Evolutionary conservation across 2,329 filamentous ascomycete genomes (phyloP).

Genomic region (Trichoderma gracile): DNA sequence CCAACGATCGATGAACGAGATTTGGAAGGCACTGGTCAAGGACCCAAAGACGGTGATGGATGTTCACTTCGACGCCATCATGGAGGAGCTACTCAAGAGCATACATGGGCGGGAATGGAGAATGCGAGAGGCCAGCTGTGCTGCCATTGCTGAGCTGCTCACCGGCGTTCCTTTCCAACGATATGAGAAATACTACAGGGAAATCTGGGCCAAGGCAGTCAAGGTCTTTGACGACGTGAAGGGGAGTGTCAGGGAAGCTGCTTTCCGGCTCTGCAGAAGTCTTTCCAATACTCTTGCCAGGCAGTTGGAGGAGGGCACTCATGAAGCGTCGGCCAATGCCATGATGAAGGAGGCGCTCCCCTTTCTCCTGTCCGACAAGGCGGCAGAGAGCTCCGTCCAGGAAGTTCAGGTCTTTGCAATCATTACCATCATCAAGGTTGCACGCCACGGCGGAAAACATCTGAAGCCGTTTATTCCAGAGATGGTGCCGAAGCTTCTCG

Average conservation of each 20-base stretch:
- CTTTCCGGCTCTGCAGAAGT: constrained; percentile 77
- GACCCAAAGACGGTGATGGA: constrained; percentile 77
- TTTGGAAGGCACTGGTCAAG: constrained; percentile 95
- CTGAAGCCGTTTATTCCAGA: constrained; percentile 78
- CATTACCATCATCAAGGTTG: constrained; percentile 81
- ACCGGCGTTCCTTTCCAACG: constrained; percentile 73
- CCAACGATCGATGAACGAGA: constrained; percentile 93
- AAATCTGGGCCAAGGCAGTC: constrained; percentile 83
- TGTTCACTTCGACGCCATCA: constrained; percentile 81
- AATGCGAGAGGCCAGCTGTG: constrained; percentile 87
- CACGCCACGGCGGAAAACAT: constrained; percentile 81
- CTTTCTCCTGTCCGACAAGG: constrained; percentile 85
- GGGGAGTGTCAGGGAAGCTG: constrained; percentile 78
- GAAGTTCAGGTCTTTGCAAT: constrained; percentile 85
- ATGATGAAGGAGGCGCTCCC: constrained; percentile 88
- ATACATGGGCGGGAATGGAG: constrained; percentile 92
- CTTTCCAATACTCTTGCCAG: constrained; percentile 84
- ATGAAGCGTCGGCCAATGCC: constrained; percentile 66
- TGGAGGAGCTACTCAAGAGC: constrained; percentile 81
- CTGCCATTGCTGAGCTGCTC: constrained; percentile 83
- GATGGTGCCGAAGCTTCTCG: constrained; percentile 78
- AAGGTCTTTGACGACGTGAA: constrained; percentile 97
- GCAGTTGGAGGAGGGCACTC: constrained; percentile 76
- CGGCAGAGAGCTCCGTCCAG: constrained; percentile 82
- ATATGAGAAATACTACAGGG: constrained; percentile 81